Evolutionary conservation across 805 yeast genomes (phyloP).

Genomic region (Starmerella lactis-condensi): DNA sequence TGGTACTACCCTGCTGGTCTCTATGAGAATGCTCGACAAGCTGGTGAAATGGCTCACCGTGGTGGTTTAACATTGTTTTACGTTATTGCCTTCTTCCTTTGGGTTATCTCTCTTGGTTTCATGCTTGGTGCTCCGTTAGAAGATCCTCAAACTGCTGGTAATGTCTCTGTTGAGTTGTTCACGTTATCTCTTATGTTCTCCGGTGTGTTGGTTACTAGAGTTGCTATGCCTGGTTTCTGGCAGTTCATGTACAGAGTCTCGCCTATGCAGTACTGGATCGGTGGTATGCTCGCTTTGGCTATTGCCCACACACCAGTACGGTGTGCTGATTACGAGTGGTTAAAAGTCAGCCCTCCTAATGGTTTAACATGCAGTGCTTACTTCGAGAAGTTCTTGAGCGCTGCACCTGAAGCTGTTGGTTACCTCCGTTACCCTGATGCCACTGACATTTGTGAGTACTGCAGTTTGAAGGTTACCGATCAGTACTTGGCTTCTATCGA

Average conservation of each 20-base stretch:
- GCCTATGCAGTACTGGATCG: conserved; percentile 52
- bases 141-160: conserved; percentile 48
- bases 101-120: conserved; percentile 35
- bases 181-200: conserved; percentile 45
- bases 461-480: conserved; percentile 26
- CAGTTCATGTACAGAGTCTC: conserved; percentile 61
- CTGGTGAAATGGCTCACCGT: conserved; percentile 30
- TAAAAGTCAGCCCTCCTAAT: conserved; percentile 33
- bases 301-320: conserved; percentile 34
- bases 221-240: conserved; percentile 64
- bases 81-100: conserved; percentile 33
- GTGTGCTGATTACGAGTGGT: conserved; percentile 34
- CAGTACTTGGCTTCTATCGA: conserved; percentile 28
- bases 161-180: conserved; percentile 36
- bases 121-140: conserved; percentile 41
- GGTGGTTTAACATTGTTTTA: conserved; percentile 35
- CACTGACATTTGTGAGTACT: conserved; percentile 27
- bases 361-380: conserved; percentile 51
- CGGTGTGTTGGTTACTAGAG: conserved; percentile 45
- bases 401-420: conserved; percentile 28
- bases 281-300: conserved; percentile 32
- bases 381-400: conserved; percentile 27
- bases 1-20: conserved; percentile 34
- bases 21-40: conserved; percentile 28
- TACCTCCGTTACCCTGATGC: conserved; percentile 38